A percentile compares a stretch with the other conserved stretches of the same genome.
Evolutionary conservation across 2,329 filamentous ascomycete genomes (phyloP).

Genomic region (Plenodomus biglobosus): DNA sequence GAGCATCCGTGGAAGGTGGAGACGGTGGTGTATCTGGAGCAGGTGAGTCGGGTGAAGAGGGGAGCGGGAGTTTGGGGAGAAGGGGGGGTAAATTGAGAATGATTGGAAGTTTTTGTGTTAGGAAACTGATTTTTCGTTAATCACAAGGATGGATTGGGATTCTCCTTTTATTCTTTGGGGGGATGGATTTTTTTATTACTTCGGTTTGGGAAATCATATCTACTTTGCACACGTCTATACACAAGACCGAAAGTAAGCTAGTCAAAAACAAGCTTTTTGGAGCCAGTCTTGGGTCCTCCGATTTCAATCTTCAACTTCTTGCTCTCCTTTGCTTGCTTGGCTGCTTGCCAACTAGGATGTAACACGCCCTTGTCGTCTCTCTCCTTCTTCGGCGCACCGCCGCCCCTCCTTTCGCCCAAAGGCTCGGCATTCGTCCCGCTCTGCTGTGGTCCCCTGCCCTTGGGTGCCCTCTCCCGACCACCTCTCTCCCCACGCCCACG

Average conservation of each 20-base stretch:
- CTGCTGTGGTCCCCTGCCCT: slow-evolving; percentile 28
- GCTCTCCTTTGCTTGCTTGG: slow-evolving; percentile 61
- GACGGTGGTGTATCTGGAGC: neutral
- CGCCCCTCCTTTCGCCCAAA: slow-evolving; percentile 37
- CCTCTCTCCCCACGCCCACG: slow-evolving; percentile 8
- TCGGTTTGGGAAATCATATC: neutral
- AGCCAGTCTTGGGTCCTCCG: slow-evolving; percentile 49
- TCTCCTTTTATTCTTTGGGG: too few species aligned
- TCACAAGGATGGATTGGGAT: too few species aligned
- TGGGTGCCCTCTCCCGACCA: slow-evolving; percentile 17
- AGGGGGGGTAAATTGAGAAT: neutral
- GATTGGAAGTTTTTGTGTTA: neutral
- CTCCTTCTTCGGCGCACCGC: slow-evolving; percentile 36
- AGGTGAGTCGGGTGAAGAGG: neutral
- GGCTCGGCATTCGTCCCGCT: slow-evolving; percentile 39
- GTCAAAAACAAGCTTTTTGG: slow-evolving; percentile 66
- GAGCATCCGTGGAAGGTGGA: neutral
- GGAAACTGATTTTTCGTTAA: too few species aligned
- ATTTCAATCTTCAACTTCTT: slow-evolving; percentile 47
- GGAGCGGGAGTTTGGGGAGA: neutral
- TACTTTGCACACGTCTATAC: too few species aligned
- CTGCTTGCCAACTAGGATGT: slow-evolving; percentile 67
- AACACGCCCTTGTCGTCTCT: slow-evolving; percentile 56
- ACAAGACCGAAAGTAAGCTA: slow-evolving; percentile 25
- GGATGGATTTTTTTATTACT: too few species aligned